Conservation (phyloP, 805 yeast genomes). For the Saccharomycopsis malanga region DNA sequence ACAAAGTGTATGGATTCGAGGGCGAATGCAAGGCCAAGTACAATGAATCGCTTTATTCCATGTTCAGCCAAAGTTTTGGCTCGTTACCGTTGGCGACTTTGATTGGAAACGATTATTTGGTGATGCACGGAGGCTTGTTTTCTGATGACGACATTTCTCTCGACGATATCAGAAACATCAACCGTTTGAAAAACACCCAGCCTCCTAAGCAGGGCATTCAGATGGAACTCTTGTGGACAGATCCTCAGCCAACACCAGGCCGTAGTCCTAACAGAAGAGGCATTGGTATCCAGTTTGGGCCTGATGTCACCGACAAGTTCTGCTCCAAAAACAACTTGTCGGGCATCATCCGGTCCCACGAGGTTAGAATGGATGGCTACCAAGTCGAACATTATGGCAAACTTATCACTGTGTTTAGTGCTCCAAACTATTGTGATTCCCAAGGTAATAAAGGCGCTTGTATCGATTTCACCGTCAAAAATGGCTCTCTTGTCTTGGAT, state of each 20-base stretch:
- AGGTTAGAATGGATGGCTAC: slow-evolving; percentile 88
- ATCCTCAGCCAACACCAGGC: slow-evolving; percentile 77
- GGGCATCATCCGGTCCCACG: slow-evolving; percentile 89
- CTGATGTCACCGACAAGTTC: slow-evolving; percentile 81
- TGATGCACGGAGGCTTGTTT: slow-evolving; percentile 94
- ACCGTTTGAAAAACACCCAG: slow-evolving; percentile 61
- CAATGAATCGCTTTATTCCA: slow-evolving; percentile 66
- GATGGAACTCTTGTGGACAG: slow-evolving; percentile 97
- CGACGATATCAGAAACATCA: slow-evolving; percentile 63
- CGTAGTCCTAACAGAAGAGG: slow-evolving; percentile 90
- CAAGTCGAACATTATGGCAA: slow-evolving; percentile 81
- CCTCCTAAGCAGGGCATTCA: slow-evolving; percentile 90
- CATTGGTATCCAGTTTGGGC: slow-evolving; percentile 93
- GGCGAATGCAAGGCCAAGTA: slow-evolving; percentile 94
- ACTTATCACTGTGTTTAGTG: slow-evolving; percentile 91
- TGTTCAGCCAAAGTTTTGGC: slow-evolving; percentile 82
- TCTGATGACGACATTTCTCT: slow-evolving; percentile 66
- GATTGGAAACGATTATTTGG: slow-evolving; percentile 69
- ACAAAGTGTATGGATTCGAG: slow-evolving; percentile 90
- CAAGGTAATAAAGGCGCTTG: slow-evolving; percentile 90
- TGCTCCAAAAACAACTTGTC: slow-evolving; percentile 63
- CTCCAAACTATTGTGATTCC: slow-evolving; percentile 94
- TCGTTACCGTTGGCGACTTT: slow-evolving; percentile 81
- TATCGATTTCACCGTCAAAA: slow-evolving; percentile 52
- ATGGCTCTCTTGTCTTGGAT: slow-evolving; percentile 42